Evolutionary conservation across 441 rosid genomes (phyloP).

Genomic region (Syzygium malaccense): DNA sequence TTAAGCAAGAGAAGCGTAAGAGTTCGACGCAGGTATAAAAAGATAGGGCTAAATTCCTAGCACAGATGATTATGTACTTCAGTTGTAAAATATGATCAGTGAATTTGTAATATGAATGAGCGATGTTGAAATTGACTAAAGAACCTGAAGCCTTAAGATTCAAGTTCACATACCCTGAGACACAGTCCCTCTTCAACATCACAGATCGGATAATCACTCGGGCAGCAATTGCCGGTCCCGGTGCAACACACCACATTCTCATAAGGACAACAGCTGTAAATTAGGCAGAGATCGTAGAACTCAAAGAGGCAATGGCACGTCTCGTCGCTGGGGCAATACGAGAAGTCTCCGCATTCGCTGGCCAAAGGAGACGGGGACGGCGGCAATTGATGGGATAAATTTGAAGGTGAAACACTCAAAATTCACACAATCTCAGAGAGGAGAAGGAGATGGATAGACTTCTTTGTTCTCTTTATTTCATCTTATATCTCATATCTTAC

Average conservation of each 20-base stretch:
- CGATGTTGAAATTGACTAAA: background rate
- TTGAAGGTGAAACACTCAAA: too few relatives aligned
- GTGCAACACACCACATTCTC: constrained; percentile 58
- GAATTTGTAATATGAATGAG: background rate
- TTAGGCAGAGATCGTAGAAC: constrained; percentile 28
- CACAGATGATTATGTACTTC: background rate
- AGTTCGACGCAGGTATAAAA: background rate
- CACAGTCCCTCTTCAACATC: constrained; percentile 47
- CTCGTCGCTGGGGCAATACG: constrained; percentile 42
- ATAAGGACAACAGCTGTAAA: constrained; percentile 50
- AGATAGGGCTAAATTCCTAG: too few relatives aligned
- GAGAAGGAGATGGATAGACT: too few relatives aligned
- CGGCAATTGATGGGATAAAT: too few relatives aligned
- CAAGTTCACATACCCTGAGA: constrained; percentile 29
- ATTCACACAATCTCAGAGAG: too few relatives aligned
- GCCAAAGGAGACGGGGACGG: constrained; percentile 12
- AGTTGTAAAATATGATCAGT: background rate
- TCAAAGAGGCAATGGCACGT: constrained; percentile 55
- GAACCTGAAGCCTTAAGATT: background rate
- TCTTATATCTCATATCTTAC: too few relatives aligned
- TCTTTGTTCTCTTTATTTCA: too few relatives aligned
- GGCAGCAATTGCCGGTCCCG: constrained; percentile 46
- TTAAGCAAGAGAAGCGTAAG: background rate
- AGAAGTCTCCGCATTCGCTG: constrained; percentile 40
- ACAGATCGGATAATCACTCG: constrained; percentile 57